phyloP scores from a whole-genome alignment of 495 filamentous ascomycete species.

The Neurospora sublineolata region DNA sequence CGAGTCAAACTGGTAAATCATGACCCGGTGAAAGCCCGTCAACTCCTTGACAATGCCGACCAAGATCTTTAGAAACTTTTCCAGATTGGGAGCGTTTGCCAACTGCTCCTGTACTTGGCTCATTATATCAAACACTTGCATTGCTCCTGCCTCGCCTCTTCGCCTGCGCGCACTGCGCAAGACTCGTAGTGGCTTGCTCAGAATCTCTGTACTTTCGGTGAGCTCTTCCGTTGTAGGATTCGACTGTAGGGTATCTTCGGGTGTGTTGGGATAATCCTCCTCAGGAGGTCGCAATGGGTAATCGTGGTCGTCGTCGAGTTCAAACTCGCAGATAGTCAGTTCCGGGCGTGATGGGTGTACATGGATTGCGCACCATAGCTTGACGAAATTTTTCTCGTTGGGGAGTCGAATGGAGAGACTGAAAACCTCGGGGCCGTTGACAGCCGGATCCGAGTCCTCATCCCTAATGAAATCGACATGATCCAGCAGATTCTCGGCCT shows the following conservation, averaged over 20 bases:
- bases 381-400: conserved; percentile 35
- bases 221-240: conserved; percentile 63
- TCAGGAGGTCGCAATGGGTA: conserved; percentile 56
- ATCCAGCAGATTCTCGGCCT: conserved; percentile 69
- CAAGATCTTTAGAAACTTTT: conserved; percentile 57
- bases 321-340: conserved; percentile 82
- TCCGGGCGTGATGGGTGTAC: conserved; percentile 52
- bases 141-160: conserved; percentile 74
- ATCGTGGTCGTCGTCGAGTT: conserved; percentile 67
- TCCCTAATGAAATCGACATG: conserved; percentile 81
- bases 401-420: conserved; percentile 55
- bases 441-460: conserved; percentile 56
- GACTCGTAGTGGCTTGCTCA: conserved; percentile 67
- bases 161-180: conserved; percentile 66
- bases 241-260: conserved; percentile 62
- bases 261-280: conserved; percentile 43
- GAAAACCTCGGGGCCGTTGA: conserved; percentile 82
- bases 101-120: conserved; percentile 75
- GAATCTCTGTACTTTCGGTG: conserved; percentile 57
- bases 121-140: conserved; percentile 93
- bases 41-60: conserved; percentile 78
- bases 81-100: conserved; percentile 54
- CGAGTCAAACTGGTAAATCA: conserved; percentile 89
- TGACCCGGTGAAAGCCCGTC: conserved; percentile 84
- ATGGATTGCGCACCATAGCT: conserved; percentile 87